These are phyloP conservation scores for Tolypocladium ovalisporum DNA, from an alignment of 2,329 filamentous ascomycete genomes.

Conservation along the genomic window DNA sequence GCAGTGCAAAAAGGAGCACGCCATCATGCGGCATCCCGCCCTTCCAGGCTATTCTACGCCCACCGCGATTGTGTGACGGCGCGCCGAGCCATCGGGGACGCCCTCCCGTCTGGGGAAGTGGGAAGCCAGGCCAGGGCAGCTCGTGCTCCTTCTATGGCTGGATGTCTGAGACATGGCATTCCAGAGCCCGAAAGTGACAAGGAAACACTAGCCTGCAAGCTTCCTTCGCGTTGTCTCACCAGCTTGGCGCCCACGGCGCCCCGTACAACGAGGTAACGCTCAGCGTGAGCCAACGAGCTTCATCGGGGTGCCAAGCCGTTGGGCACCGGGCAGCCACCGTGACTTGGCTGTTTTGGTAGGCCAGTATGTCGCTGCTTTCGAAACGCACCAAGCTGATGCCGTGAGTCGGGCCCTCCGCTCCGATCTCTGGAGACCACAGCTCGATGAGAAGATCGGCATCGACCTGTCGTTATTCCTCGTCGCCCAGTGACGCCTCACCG, in stretches of 20 bases:
- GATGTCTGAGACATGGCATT: neutral
- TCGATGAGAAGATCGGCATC: neutral
- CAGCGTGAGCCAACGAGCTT: neutral
- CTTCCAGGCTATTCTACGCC: neutral
- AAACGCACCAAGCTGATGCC: neutral
- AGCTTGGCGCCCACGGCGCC: neutral
- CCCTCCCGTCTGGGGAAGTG: neutral
- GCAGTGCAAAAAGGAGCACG: neutral
- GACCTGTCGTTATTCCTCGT: neutral
- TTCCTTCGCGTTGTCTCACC: neutral
- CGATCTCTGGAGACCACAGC: neutral
- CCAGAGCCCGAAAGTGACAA: neutral
- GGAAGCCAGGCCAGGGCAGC: neutral
- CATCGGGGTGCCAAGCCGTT: neutral
- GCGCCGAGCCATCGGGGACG: slow-evolving; percentile 1
- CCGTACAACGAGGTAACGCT: neutral
- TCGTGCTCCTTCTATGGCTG: neutral
- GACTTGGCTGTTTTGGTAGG: neutral
- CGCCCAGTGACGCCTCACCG: neutral
- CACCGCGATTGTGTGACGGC: neutral
- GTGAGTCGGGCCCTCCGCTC: neutral
- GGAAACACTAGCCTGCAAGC: neutral
- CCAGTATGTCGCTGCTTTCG: neutral
- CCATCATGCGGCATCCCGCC: neutral
- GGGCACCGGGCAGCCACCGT: neutral